phyloP scores from a whole-genome alignment of 2,329 filamentous ascomycete genomes.

The Colletotrichum sp. region DNA sequence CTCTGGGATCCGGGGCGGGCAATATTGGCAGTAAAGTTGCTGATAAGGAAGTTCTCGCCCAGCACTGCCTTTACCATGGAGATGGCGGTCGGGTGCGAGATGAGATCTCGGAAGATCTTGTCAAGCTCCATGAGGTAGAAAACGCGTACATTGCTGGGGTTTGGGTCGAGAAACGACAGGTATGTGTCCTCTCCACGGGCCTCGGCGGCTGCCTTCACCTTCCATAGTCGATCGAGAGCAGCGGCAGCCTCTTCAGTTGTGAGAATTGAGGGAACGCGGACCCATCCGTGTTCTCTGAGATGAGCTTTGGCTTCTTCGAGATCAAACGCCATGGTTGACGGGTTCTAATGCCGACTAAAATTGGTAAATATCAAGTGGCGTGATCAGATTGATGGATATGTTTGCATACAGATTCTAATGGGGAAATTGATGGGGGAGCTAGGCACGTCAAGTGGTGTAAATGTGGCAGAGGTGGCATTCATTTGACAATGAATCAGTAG shows the following conservation, averaged over 20 bases:
- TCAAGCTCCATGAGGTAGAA: not conserved
- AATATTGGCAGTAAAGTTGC: not conserved
- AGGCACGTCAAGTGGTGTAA: not conserved
- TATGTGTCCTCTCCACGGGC: not conserved
- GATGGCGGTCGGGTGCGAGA: not conserved
- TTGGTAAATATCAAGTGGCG: accelerated
- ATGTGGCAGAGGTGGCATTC: not conserved
- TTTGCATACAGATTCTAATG: not conserved
- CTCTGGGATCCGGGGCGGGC: not conserved
- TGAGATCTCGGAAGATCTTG: not conserved
- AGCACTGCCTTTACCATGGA: not conserved
- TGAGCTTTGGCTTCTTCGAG: not conserved
- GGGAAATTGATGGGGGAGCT: too few relatives aligned
- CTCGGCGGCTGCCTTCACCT: not conserved
- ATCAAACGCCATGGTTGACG: not conserved
- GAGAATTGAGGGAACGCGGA: not conserved
- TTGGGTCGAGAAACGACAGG: not conserved
- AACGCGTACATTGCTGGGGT: not conserved
- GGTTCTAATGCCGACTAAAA: accelerated
- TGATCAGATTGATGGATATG: not conserved
- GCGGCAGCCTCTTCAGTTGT: not conserved
- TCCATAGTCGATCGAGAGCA: not conserved
- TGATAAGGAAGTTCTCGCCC: not conserved
- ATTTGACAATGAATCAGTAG: not conserved
- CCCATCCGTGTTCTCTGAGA: not conserved